Evolutionary conservation across 2,329 filamentous ascomycete genomes (phyloP).

Genomic region (Fusarium palustre): DNA sequence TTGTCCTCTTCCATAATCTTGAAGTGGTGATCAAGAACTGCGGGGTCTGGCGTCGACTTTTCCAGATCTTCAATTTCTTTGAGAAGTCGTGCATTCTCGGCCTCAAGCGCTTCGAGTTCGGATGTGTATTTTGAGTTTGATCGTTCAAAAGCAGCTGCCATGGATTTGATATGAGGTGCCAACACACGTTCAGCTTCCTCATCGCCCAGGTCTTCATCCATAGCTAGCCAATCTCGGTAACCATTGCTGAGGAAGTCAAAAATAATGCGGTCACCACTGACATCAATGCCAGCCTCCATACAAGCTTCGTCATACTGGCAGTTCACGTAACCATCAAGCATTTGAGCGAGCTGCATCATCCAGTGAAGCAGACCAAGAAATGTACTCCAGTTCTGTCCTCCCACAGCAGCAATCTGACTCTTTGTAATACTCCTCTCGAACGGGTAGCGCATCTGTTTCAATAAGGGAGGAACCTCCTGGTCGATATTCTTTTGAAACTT

Average conservation of each 20-base stretch:
- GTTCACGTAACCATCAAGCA: slow-evolving; percentile 84
- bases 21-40: slow-evolving; percentile 87
- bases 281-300: slow-evolving; percentile 86
- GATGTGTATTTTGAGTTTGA: slow-evolving; percentile 87
- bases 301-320: slow-evolving; percentile 92
- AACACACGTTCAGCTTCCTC: slow-evolving; percentile 84
- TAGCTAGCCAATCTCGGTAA: slow-evolving; percentile 93
- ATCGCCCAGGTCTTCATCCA: slow-evolving; percentile 88
- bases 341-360: slow-evolving; percentile 98
- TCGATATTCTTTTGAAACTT: slow-evolving; percentile 95
- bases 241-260: slow-evolving; percentile 91
- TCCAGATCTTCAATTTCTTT: slow-evolving; percentile 92
- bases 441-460: slow-evolving; percentile 94
- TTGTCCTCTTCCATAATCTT: slow-evolving; percentile 95
- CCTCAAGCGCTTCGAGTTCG: slow-evolving; percentile 87
- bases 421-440: slow-evolving; percentile 97
- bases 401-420: slow-evolving; percentile 92
- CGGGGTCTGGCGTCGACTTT: slow-evolving; percentile 85
- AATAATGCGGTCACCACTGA: slow-evolving; percentile 90
- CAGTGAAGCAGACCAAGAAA: slow-evolving; percentile 95
- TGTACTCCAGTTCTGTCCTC: slow-evolving; percentile 95
- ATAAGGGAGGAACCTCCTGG: slow-evolving; percentile 89
- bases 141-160: slow-evolving; percentile 88
- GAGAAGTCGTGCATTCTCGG: slow-evolving; percentile 81
- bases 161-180: slow-evolving; percentile 84